These are phyloP conservation scores for Cladobotryum mycophilum DNA, from an alignment of 2,329 filamentous ascomycete species.

Conservation along the genomic window DNA sequence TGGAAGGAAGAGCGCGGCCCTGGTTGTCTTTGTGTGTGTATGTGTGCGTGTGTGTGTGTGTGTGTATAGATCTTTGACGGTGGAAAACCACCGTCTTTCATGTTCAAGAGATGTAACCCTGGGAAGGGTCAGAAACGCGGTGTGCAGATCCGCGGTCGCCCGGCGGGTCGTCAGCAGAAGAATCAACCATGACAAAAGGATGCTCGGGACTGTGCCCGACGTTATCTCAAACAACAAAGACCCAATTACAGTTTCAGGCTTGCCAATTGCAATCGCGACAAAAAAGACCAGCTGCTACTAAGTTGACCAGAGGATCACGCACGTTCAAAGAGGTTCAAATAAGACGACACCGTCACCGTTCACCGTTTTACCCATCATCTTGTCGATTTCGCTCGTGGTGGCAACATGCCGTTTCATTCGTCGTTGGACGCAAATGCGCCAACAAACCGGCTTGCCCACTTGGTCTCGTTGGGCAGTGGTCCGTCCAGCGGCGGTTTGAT, in stretches of 20 bases:
- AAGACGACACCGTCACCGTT: background rate
- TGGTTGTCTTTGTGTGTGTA: conserved; percentile 27
- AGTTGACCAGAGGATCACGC: too few relatives aligned
- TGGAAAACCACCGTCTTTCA: conserved; percentile 37
- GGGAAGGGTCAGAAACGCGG: too few relatives aligned
- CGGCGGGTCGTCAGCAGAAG: background rate
- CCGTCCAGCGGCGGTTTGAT: too few relatives aligned
- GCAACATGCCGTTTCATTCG: conserved; percentile 11
- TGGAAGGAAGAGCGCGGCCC: conserved; percentile 19
- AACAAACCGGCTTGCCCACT: conserved; percentile 10
- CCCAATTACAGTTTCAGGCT: too few relatives aligned
- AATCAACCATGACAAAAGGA: background rate
- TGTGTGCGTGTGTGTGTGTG: conserved; percentile 19
- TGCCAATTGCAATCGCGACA: too few relatives aligned
- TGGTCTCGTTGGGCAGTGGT: background rate
- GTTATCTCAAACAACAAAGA: too few relatives aligned
- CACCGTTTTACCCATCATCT: background rate
- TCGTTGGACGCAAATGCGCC: conserved; percentile 1
- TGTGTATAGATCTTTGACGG: conserved; percentile 40
- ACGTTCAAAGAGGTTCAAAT: too few relatives aligned
- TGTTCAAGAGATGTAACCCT: conserved; percentile 31
- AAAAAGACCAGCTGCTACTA: too few relatives aligned
- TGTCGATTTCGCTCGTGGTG: conserved; percentile 10
- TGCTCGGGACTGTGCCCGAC: conserved; percentile 2
- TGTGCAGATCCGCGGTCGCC: too few relatives aligned